phyloP scores from a whole-genome alignment of 2,329 filamentous ascomycete species.

The Raffaelea deltoideospora region DNA sequence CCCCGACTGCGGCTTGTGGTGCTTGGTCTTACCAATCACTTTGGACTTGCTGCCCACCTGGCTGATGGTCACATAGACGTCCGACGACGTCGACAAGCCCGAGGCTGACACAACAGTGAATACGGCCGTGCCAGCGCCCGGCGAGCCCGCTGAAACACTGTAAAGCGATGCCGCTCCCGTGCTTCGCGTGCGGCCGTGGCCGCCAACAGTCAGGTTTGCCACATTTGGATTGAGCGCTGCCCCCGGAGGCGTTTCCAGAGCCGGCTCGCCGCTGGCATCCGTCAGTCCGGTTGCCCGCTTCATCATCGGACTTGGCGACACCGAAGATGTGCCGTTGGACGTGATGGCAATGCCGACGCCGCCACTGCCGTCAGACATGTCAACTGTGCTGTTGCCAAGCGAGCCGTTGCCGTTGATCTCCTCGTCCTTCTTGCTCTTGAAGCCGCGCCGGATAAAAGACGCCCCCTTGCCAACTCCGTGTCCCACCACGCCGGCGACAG shows the following conservation, averaged over 20 bases:
- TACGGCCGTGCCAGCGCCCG: slow-evolving; percentile 57
- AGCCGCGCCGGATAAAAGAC: slow-evolving; percentile 75
- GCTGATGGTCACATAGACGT: slow-evolving; percentile 63
- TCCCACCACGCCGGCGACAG: slow-evolving; percentile 55
- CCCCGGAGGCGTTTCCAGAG: slow-evolving; percentile 16
- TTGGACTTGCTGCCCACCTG: slow-evolving; percentile 56
- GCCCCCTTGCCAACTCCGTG: slow-evolving; percentile 79
- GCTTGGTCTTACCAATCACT: slow-evolving; percentile 81
- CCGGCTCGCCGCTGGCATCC: slow-evolving; percentile 12
- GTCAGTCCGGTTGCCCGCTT: slow-evolving; percentile 25
- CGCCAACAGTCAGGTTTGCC: slow-evolving; percentile 6
- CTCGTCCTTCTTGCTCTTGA: slow-evolving; percentile 49
- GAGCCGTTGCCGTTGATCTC: slow-evolving; percentile 28
- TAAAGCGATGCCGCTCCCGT: slow-evolving; percentile 50
- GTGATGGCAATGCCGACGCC: too few species aligned
- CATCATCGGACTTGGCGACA: slow-evolving; percentile 16
- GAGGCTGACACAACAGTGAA: slow-evolving; percentile 68
- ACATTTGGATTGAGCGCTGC: too few species aligned
- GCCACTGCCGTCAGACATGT: slow-evolving; percentile 17
- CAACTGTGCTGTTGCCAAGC: neutral
- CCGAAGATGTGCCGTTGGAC: slow-evolving; percentile 24
- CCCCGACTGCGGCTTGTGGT: slow-evolving; percentile 58
- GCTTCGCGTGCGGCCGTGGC: slow-evolving; percentile 40
- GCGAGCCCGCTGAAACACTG: slow-evolving; percentile 40
- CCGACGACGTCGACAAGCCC: slow-evolving; percentile 60